phyloP scores from a whole-genome alignment of 2,329 filamentous ascomycete species.

The Colletotrichum camelliae region DNA sequence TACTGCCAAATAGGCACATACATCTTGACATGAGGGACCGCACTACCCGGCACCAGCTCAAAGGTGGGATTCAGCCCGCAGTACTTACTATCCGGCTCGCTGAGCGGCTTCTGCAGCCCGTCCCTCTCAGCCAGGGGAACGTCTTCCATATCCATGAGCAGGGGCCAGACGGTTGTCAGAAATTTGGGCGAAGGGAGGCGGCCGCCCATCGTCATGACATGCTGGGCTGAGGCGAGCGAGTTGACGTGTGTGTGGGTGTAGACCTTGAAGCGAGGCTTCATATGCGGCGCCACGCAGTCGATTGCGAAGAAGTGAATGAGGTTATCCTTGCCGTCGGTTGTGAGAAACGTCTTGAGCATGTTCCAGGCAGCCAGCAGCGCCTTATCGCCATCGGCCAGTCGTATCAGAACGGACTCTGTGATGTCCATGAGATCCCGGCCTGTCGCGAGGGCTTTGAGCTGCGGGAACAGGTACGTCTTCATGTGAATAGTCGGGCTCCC shows the following conservation, averaged over 20 bases:
- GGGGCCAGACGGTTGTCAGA: background rate
- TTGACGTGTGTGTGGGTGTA: background rate
- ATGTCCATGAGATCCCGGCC: background rate
- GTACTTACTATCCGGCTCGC: background rate
- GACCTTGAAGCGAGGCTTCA: background rate
- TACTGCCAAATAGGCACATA: background rate
- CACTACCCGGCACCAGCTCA: background rate
- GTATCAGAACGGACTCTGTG: background rate
- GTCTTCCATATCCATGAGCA: background rate
- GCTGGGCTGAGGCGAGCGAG: background rate
- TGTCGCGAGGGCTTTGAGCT: background rate
- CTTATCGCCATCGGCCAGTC: background rate
- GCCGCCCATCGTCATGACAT: background rate
- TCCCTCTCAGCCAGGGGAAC: background rate
- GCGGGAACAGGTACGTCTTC: constrained; percentile 6
- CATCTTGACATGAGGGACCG: background rate
- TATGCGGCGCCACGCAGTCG: background rate
- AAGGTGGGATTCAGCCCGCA: background rate
- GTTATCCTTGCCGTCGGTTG: background rate
- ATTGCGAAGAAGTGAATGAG: background rate
- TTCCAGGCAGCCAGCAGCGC: background rate
- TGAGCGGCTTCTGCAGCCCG: background rate
- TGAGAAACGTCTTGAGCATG: background rate
- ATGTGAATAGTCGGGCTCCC: background rate
- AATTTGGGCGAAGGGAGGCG: background rate